Percentiles rank a stretch among this genome's conserved stretches.
phyloP scores from a whole-genome alignment of 2,329 filamentous ascomycete species.

The Epichloe scottii region DNA sequence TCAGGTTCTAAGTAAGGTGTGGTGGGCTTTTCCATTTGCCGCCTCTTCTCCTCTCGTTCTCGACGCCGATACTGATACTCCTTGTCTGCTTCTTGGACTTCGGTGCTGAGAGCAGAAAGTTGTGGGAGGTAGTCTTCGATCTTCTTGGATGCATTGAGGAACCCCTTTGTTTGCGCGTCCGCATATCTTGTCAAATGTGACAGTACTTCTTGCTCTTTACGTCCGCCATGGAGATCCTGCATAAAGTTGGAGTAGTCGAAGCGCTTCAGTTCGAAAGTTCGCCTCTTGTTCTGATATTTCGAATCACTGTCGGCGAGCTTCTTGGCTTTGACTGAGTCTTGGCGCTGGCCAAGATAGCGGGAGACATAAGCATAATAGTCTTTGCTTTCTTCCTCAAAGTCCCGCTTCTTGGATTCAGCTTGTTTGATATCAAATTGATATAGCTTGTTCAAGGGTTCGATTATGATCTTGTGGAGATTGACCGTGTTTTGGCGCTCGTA shows the following conservation, averaged over 20 bases:
- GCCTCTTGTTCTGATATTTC: constrained; percentile 88
- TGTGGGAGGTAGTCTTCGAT: constrained; percentile 80
- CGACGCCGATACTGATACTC: constrained; percentile 91
- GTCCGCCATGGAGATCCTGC: constrained; percentile 97
- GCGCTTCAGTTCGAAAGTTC: constrained; percentile 91
- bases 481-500: constrained; percentile 77
- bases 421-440: constrained; percentile 97
- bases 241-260: constrained; percentile 99
- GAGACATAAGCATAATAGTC: constrained; percentile 96
- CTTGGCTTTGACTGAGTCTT: constrained; percentile 94
- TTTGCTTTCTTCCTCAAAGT: constrained; percentile 97
- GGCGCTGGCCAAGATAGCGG: constrained; percentile 88
- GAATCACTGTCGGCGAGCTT: constrained; percentile 89
- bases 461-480: constrained; percentile 85
- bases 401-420: constrained; percentile 89
- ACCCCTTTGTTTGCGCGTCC: constrained; percentile 74
- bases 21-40: constrained; percentile 79
- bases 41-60: constrained; percentile 90
- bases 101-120: constrained; percentile 72
- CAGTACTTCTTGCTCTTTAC: constrained; percentile 93
- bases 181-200: constrained; percentile 92
- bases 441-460: constrained; percentile 82
- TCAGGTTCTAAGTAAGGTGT: constrained; percentile 61
- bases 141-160: constrained; percentile 71
- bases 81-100: constrained; percentile 90